Conservation (phyloP, 257 asterid genomes). For the Solanum virginianum region DNA sequence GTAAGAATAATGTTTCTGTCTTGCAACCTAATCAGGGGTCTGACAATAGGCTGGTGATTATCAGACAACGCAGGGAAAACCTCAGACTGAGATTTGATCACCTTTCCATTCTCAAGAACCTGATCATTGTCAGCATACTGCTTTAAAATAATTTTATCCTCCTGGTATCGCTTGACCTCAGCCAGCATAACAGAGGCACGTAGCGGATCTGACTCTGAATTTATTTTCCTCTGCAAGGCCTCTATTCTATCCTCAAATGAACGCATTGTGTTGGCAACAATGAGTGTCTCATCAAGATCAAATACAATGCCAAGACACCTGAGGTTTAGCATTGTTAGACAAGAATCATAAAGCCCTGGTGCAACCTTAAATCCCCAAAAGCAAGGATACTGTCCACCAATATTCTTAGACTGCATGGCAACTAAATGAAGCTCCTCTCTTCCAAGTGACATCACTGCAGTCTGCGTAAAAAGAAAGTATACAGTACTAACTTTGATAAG, state of each 20-base stretch:
- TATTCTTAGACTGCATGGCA: conserved; percentile 79
- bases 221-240: conserved; percentile 68
- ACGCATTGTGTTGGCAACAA: conserved; percentile 93
- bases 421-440: conserved; percentile 80
- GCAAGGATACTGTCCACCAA: conserved; percentile 52
- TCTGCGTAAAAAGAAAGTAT: conserved; percentile 25
- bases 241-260: conserved; percentile 94
- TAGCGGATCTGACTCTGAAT: conserved; percentile 66
- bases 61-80: conserved; percentile 79
- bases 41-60: conserved; percentile 68
- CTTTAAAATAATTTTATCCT: conserved; percentile 73
- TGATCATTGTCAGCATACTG: conserved; percentile 95
- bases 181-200: conserved; percentile 71
- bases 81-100: conserved; percentile 73
- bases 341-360: conserved; percentile 60
- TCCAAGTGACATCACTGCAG: conserved; percentile 71
- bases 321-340: conserved; percentile 85
- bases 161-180: conserved; percentile 86
- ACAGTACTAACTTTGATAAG: not conserved
- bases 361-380: conserved; percentile 87
- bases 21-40: conserved; percentile 80
- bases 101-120: conserved; percentile 77
- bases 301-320: conserved; percentile 96
- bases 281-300: conserved; percentile 97
- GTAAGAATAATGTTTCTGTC: conserved; percentile 87